Evolutionary conservation across 176 grass and related monocot genomes (phyloP), one percentile per base, ranked within the genome.

Genomic region (Pharus latifolius): DNA sequence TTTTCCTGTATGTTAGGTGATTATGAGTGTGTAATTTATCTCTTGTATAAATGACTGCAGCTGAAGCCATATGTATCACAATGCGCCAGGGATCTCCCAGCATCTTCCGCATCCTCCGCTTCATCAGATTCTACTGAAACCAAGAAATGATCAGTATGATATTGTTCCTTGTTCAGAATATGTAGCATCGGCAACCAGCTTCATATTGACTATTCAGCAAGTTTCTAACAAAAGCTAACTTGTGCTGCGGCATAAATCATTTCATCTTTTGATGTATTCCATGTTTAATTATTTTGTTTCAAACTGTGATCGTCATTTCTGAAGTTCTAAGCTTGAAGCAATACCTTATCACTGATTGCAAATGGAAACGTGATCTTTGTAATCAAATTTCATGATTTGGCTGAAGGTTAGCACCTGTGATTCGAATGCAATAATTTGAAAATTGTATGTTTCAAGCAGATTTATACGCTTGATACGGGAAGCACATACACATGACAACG

Each of bases 51-150:
- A 68, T 70, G 42, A 74, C 56, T 83, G 69, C 89, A 92, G 93
- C 75, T 97, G 53, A 97, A 97, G 66, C 77, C 94, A 20, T 97
- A 90, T 22, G 89, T 90, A 13, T 85, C 89, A 17, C 94, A 90
- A 57, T 92, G 94, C 9, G 67, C 83, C 2, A 78, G 83, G 38
- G 83, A 92, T 44, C 46, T 83, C 23, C 38, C 66, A 30, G 70
- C 71, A 1, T 60, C 77, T 17, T 78, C 89, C 0, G n/a, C 92
- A 22, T 34, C 82, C 12, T 80, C 92, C 2, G 72, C 88, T 25
- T 52, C 88, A 26, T 42, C 92, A 24, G 75, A 82, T 57, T 72
- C 85, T 49, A 67, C 83, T 56, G 83, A 67, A 46, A 77, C 65
- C 30, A 73, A 88, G 52, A 97, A 77, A 15, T 97, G 62, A 92